phyloP scores from a whole-genome alignment of 371 early-diverging fungal species.

The Mortierella sp. region DNA sequence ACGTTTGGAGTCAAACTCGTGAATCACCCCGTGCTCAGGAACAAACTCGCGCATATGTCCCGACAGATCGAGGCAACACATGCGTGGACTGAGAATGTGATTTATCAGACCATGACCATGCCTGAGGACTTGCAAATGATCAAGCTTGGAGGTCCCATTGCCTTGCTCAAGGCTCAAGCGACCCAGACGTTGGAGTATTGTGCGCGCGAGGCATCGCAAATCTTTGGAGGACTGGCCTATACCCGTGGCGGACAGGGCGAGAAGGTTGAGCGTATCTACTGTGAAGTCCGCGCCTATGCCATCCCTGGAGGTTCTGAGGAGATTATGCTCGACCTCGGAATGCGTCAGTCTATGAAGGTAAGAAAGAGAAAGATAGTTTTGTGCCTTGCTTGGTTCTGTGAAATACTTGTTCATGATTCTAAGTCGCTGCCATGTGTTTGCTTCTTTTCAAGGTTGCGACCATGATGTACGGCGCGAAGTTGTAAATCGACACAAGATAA shows the following conservation, averaged over 20 bases:
- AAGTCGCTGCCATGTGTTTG: too few relatives aligned
- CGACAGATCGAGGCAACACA: constrained; percentile 90
- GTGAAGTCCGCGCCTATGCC: constrained; percentile 89
- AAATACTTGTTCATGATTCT: too few relatives aligned
- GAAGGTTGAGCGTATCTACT: constrained; percentile 87
- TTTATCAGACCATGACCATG: constrained; percentile 77
- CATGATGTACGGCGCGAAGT: constrained; percentile 47
- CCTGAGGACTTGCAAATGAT: constrained; percentile 75
- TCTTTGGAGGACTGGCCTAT: constrained; percentile 91
- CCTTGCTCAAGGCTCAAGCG: constrained; percentile 86
- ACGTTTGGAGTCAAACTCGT: constrained; percentile 87
- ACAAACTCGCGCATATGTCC: constrained; percentile 82
- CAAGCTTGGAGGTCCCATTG: constrained; percentile 89
- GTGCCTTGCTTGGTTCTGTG: too few relatives aligned
- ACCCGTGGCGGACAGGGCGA: constrained; percentile 87
- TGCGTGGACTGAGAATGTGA: constrained; percentile 83
- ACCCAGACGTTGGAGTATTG: constrained; percentile 90
- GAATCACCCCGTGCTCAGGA: constrained; percentile 76
- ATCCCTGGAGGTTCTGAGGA: constrained; percentile 94
- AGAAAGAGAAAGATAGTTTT: too few relatives aligned
- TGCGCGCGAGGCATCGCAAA: constrained; percentile 91
- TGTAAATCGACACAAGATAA: constrained; percentile 8
- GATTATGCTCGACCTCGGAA: constrained; percentile 83
- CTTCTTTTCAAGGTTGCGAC: constrained; percentile 10
- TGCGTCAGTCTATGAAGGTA: constrained; percentile 79